Base-by-base conservation (phyloP, 2,329 filamentous ascomycete species). In the Botryosphaeria agaves region DNA sequence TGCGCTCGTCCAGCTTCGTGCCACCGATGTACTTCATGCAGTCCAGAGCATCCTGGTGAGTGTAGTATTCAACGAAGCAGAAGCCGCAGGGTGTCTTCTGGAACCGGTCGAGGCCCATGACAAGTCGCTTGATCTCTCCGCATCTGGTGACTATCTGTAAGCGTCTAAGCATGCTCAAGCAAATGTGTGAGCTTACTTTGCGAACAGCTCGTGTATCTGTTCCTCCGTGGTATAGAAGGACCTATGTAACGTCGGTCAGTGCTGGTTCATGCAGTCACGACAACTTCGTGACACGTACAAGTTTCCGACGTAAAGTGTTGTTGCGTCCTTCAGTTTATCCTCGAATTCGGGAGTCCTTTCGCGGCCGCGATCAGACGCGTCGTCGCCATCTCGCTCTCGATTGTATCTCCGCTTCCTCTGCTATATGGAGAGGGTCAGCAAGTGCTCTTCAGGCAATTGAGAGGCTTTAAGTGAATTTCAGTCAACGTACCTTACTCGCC, bases 11-110 rank as follows among this genome's bases (percentile, higher is more conserved):
- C 27, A 98, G 70, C 62, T 98, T 98, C 20, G 89, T 98, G 34
- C 89, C 89, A 33, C 89, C 89, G 46, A 98, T 77, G 53, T 95
- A 98, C 59, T 95, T 98, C 75, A 98, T 76, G 57, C 87, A 95
- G 53, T 98, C 89, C 29, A 98, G 68, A 6, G 89, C 89, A 54
- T 98, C 89, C 50, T 93, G 78, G 54, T 95, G 89, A 18, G 77
- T 94, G 62, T 94, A 95, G 61, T 98, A 98, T 59, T 98, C 89
- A 47, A 98, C 89, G 50, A 98, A 98, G 65, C 89, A 98, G 66
- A 98, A 98, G 24, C 89, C 89, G 56, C 89, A 98, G 1, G 89
- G 89, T 1, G 89, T 98, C 63, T 98, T 98, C 56, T 79, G 80
- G 64, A 89, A 93, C 34, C 89, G 78, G 53, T 98, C 89, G 31